Percentiles rank a stretch among this genome's conserved stretches.
Conservation (phyloP, 495 filamentous ascomycete species). For the Recurvomyces mirabilis region DNA sequence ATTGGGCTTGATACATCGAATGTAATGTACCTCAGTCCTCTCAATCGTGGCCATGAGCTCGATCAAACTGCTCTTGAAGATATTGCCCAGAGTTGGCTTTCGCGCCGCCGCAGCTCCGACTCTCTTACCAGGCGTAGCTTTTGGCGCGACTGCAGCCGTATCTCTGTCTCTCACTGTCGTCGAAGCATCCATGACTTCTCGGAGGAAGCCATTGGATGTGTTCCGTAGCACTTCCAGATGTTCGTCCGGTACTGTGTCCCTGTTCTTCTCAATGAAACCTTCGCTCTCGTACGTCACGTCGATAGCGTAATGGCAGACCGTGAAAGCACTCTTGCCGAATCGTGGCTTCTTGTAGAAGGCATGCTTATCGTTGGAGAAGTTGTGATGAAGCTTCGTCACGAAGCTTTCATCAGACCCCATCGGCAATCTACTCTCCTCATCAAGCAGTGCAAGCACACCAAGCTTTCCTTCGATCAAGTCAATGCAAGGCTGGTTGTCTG, state of each 20-base stretch:
- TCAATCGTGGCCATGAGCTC: conserved; percentile 98
- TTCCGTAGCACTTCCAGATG: conserved; percentile 83
- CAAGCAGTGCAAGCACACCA: conserved; percentile 80
- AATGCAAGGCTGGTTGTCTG: conserved; percentile 99
- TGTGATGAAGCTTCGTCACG: conserved; percentile 92
- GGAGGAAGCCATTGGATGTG: conserved; percentile 77
- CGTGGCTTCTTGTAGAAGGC: conserved; percentile 98
- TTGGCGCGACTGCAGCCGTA: conserved; percentile 54
- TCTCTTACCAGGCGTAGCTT: conserved; percentile 57
- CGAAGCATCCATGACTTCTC: conserved; percentile 73
- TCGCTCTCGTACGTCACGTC: conserved; percentile 99
- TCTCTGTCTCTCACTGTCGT: conserved; percentile 85
- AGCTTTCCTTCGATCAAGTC: conserved; percentile 96
- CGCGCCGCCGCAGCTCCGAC: conserved; percentile 85
- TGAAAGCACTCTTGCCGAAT: conserved; percentile 96
- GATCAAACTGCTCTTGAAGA: conserved; percentile 96
- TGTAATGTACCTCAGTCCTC: conserved; percentile 96
- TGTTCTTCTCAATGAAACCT: conserved; percentile 98
- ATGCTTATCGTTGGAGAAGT: conserved; percentile 82
- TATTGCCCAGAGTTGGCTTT: conserved; percentile 94
- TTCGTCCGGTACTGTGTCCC: conserved; percentile 96
- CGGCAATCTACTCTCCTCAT: conserved; percentile 91
- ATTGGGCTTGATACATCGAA: conserved; percentile 98
- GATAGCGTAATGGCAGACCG: conserved; percentile 96
- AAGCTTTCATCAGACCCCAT: conserved; percentile 98